phyloP scores from a whole-genome alignment of 805 yeast genomes.

The Wickerhamomyces mucosus region DNA sequence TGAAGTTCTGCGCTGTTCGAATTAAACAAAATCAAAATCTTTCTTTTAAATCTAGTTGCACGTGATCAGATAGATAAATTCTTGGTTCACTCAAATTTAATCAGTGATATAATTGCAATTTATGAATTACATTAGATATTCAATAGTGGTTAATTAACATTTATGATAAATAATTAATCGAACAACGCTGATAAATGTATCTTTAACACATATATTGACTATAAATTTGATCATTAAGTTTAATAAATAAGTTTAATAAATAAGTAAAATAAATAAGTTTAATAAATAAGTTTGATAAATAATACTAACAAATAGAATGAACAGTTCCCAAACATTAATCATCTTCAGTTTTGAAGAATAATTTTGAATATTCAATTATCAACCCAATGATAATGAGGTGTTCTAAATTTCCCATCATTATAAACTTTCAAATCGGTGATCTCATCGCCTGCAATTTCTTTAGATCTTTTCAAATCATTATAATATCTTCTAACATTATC shows the following conservation, averaged over 20 bases:
- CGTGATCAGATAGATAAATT: too few relatives aligned
- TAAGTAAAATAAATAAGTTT: constrained; percentile 4
- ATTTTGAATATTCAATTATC: constrained; percentile 6
- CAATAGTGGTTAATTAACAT: too few relatives aligned
- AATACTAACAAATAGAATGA: background rate
- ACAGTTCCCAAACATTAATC: background rate
- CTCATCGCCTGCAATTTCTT: constrained; percentile 44
- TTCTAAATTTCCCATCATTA: constrained; percentile 29
- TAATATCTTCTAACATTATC: constrained; percentile 61
- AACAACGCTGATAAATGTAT: background rate
- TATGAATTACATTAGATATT: too few relatives aligned
- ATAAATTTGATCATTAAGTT: background rate
- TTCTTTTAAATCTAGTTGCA: too few relatives aligned
- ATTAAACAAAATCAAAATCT: too few relatives aligned
- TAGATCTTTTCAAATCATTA: constrained; percentile 62
- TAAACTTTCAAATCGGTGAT: too few relatives aligned
- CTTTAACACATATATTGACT: background rate
- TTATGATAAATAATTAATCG: too few relatives aligned
- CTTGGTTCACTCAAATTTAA: too few relatives aligned
- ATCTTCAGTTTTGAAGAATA: constrained; percentile 1
- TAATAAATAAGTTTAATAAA: constrained; percentile 2
- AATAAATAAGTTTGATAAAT: constrained; percentile 3
- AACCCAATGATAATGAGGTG: constrained; percentile 25
- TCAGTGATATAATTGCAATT: too few relatives aligned
- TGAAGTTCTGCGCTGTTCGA: too few relatives aligned